Evolutionary conservation across 192 early-diverging fungal species (phyloP).

Genomic region (Entomortierella lignicola): DNA sequence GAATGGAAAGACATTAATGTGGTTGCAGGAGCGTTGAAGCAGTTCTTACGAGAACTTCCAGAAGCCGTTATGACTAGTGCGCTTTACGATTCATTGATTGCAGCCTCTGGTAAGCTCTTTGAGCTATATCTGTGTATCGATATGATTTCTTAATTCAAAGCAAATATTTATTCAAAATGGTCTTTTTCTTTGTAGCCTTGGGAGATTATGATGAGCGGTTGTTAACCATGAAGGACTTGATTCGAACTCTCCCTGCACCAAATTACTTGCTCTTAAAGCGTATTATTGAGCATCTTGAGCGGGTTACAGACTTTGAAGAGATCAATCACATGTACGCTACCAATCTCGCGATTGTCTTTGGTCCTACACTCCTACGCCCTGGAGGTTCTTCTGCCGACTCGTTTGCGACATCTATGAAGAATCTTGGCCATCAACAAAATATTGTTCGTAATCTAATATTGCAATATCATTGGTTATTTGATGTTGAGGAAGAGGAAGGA

Average conservation of each 20-base stretch:
- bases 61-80: slow-evolving; percentile 92
- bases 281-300: slow-evolving; percentile 77
- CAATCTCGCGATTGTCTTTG: slow-evolving; percentile 97
- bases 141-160: too few relatives aligned
- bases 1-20: slow-evolving; percentile 82
- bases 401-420: slow-evolving; percentile 75
- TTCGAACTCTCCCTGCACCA: slow-evolving; percentile 67
- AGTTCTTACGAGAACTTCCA: slow-evolving; percentile 93
- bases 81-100: slow-evolving; percentile 85
- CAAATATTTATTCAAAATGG: too few relatives aligned
- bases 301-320: slow-evolving; percentile 79
- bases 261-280: slow-evolving; percentile 78
- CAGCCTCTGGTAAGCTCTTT: slow-evolving; percentile 67
- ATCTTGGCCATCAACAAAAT: slow-evolving; percentile 77
- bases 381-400: slow-evolving; percentile 64
- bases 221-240: slow-evolving; percentile 74
- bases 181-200: slow-evolving; percentile 51
- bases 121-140: not conserved
- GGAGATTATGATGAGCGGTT: slow-evolving; percentile 80
- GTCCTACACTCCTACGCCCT: slow-evolving; percentile 85
- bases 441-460: slow-evolving; percentile 80
- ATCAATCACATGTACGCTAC: slow-evolving; percentile 91
- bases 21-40: slow-evolving; percentile 91
- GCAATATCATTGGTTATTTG: slow-evolving; percentile 83
- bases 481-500: slow-evolving; percentile 70